These are phyloP conservation scores for Xerocomus amazonicus DNA, from an alignment of 1,284 basidiomycete genomes.

Conservation along the genomic window DNA sequence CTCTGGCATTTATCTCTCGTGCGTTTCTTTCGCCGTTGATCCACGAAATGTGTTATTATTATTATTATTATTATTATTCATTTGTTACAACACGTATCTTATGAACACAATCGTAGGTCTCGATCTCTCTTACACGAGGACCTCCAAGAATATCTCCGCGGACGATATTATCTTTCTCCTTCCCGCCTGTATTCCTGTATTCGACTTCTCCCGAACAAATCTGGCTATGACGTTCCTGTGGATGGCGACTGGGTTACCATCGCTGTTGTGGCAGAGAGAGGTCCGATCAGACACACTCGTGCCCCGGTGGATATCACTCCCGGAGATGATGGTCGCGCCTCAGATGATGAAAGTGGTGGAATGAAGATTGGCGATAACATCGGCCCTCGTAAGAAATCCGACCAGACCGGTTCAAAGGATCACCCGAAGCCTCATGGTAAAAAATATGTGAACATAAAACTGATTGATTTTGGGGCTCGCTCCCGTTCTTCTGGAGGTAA, in stretches of 20 bases:
- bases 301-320: conserved; percentile 56
- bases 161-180: conserved; percentile 84
- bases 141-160: conserved; percentile 79
- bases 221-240: conserved; percentile 87
- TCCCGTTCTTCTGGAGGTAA: conserved; percentile 53
- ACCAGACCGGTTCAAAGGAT: conserved; percentile 21
- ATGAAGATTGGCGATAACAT: conserved; percentile 15
- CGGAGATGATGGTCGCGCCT: conserved; percentile 41
- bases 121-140: conserved; percentile 73
- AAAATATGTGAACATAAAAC: conserved; percentile 85
- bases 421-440: conserved; percentile 51
- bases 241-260: conserved; percentile 90
- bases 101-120: conserved; percentile 45
- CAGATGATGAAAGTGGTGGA: conserved; percentile 30
- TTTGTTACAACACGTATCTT: no score
- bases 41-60: conserved; percentile 4
- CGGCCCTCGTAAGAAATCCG: conserved; percentile 22
- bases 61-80: no score
- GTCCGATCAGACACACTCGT: conserved; percentile 64
- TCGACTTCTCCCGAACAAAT: conserved; percentile 71
- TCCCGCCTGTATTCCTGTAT: conserved; percentile 85
- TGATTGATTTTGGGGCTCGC: conserved; percentile 76
- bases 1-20: conserved; percentile 84
- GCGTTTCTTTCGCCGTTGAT: conserved; percentile 30
- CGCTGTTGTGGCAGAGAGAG: conserved; percentile 84